Evolutionary conservation across 2,329 filamentous ascomycete genomes (phyloP).

Genomic region (Sporothrix protearum): DNA sequence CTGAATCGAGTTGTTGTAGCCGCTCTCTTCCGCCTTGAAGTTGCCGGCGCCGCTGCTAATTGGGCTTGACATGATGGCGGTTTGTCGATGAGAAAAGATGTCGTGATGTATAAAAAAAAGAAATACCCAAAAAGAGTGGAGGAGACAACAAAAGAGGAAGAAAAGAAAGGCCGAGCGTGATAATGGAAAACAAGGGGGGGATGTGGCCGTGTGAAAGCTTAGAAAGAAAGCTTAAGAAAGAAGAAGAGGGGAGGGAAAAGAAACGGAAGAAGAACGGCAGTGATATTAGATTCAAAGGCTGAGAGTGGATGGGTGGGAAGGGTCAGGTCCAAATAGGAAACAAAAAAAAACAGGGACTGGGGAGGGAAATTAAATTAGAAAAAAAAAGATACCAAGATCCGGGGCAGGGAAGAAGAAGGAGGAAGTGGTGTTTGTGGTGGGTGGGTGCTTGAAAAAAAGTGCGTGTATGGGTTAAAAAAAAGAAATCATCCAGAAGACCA

Average conservation of each 20-base stretch:
- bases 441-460: not conserved
- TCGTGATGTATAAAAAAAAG: not conserved
- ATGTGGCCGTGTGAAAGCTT: not conserved
- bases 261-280: not conserved
- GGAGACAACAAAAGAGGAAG: not conserved
- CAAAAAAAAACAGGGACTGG: not conserved
- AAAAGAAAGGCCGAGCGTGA: not conserved
- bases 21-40: not conserved
- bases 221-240: not conserved
- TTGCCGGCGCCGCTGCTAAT: not conserved
- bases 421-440: not conserved
- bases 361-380: not conserved
- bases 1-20: not conserved
- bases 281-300: not conserved
- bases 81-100: not conserved
- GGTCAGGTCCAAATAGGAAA: not conserved
- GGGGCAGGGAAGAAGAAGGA: not conserved
- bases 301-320: not conserved
- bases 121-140: not conserved
- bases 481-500: conserved; percentile 5
- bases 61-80: not conserved
- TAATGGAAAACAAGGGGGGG: not conserved
- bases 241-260: not conserved
- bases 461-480: not conserved
- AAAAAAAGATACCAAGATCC: not conserved